These are phyloP conservation scores for Candida sakaeoensis DNA, from an alignment of 805 yeast species.

Conservation along the genomic window DNA sequence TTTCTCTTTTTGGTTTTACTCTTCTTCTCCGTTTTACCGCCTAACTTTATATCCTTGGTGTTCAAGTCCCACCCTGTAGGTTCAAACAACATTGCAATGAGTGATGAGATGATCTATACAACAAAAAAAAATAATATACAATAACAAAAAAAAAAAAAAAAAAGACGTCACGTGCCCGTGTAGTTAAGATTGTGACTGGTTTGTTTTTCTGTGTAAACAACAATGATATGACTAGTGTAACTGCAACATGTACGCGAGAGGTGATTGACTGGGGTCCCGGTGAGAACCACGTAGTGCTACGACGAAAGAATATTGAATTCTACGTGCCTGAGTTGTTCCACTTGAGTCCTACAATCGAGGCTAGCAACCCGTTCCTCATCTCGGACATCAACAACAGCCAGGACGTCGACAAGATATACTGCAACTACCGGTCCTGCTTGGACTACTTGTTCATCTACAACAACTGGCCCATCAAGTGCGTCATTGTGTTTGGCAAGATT, in stretches of 20 bases:
- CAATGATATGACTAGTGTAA: constrained; percentile 5
- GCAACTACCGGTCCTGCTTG: constrained; percentile 13
- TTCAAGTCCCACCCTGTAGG: constrained; percentile 82
- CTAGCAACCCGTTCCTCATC: constrained; percentile 24
- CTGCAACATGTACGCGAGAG: background rate
- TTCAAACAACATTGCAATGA: constrained; percentile 49
- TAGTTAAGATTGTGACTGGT: background rate
- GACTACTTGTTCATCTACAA: constrained; percentile 18
- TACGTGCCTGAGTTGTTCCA: constrained; percentile 36
- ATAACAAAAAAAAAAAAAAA: background rate
- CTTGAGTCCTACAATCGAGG: constrained; percentile 22
- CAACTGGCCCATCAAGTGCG: constrained; percentile 31
- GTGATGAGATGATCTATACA: constrained; percentile 7
- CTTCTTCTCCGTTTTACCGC: constrained; percentile 28
- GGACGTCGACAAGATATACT: constrained; percentile 15
- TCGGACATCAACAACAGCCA: constrained; percentile 22
- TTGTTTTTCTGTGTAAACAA: background rate
- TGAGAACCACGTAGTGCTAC: constrained; percentile 29
- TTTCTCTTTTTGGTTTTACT: constrained; percentile 24
- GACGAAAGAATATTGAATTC: constrained; percentile 18
- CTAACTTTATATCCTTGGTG: constrained; percentile 46
- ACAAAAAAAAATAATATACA: constrained; percentile 1
- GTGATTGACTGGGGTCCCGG: constrained; percentile 32
- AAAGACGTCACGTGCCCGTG: background rate
- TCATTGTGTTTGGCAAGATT: constrained; percentile 27